phyloP scores from a whole-genome alignment of 2,329 filamentous ascomycete genomes.

The Pestalotiopsis sp. region DNA sequence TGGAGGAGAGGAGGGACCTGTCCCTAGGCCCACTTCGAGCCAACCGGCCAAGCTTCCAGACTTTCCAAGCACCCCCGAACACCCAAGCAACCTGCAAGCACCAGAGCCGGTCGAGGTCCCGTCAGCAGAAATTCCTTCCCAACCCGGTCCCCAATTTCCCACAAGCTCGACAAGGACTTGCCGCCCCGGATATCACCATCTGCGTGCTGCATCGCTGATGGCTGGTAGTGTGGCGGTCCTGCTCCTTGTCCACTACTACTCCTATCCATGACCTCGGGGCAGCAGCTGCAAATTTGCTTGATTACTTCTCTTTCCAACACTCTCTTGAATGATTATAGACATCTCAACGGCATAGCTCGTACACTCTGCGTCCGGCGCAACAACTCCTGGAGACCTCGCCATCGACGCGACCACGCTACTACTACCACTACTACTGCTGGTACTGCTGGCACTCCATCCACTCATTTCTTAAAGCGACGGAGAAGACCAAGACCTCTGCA shows the following conservation, averaged over 20 bases:
- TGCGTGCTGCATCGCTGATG: constrained; percentile 21
- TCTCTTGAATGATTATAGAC: constrained; percentile 28
- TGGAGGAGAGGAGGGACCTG: constrained; percentile 1
- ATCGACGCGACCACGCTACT: constrained; percentile 22
- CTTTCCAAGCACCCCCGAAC: background rate
- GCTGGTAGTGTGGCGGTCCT: constrained; percentile 24
- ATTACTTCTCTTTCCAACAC: constrained; percentile 29
- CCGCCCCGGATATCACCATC: constrained; percentile 30
- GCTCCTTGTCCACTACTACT: constrained; percentile 17
- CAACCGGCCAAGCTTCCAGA: background rate
- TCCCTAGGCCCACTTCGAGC: constrained; percentile 4
- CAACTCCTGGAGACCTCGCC: constrained; percentile 25
- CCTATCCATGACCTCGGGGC: constrained; percentile 32
- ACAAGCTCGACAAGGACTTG: constrained; percentile 21
- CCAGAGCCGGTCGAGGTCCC: background rate
- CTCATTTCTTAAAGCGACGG: constrained; percentile 22
- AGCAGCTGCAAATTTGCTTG: constrained; percentile 32
- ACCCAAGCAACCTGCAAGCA: background rate
- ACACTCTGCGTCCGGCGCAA: constrained; percentile 28
- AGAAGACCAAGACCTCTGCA: constrained; percentile 17
- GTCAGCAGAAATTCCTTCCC: constrained; percentile 3
- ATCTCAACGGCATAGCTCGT: constrained; percentile 24
- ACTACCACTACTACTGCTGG: too few relatives aligned
- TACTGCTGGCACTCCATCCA: constrained; percentile 21
- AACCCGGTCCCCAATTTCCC: constrained; percentile 23